Conservation (phyloP, 345 rosid genomes). For the Eucalyptus sp. region DNA sequence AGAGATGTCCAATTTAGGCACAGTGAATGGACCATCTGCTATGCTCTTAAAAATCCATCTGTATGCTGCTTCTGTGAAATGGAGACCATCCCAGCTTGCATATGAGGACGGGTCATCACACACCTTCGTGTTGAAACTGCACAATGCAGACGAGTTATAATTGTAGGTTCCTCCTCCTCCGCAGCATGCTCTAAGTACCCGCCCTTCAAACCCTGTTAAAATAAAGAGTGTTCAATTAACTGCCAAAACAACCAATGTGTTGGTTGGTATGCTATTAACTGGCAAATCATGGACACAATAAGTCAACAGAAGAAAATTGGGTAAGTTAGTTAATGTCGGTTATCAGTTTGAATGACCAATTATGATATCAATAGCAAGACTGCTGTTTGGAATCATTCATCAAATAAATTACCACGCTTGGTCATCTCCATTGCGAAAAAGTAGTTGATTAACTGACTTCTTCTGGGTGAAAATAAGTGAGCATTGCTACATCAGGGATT, state of each 20-base stretch:
- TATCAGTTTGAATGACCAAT: background rate
- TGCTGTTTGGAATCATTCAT: background rate
- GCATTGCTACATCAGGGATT: background rate
- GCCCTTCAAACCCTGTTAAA: constrained; percentile 8
- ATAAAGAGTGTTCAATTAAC: background rate
- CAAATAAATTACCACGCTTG: background rate
- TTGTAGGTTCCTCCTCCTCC: constrained; percentile 32
- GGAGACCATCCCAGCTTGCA: constrained; percentile 10
- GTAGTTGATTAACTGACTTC: background rate
- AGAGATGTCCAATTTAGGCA: background rate
- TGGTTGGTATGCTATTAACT: background rate
- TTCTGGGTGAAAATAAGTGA: background rate
- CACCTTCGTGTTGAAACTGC: background rate
- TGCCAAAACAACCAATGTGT: background rate
- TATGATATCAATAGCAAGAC: background rate
- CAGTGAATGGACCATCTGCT: background rate
- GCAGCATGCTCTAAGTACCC: constrained; percentile 23
- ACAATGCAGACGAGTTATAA: constrained; percentile 8
- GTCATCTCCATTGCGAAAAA: background rate
- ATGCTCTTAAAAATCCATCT: background rate
- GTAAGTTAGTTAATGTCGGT: background rate
- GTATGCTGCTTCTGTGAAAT: constrained; percentile 10
- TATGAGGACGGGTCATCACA: constrained; percentile 19
- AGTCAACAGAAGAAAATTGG: background rate
- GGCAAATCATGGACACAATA: background rate